Evolutionary conservation across 2,329 filamentous ascomycete species (phyloP).

Genomic region (Aureobasidium sp.): DNA sequence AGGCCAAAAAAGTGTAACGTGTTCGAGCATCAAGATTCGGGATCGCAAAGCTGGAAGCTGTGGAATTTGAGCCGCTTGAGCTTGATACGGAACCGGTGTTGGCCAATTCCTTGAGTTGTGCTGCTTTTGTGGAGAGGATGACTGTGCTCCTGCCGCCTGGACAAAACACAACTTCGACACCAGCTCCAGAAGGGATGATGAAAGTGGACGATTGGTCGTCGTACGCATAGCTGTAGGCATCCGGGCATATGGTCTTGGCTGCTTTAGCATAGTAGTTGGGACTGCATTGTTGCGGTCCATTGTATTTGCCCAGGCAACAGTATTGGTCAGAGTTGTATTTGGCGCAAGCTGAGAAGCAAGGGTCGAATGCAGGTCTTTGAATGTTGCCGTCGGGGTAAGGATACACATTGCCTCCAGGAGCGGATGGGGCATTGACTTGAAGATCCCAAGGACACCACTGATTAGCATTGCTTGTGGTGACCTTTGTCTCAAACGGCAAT

Average conservation of each 20-base stretch:
- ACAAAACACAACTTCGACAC: slow-evolving; percentile 73
- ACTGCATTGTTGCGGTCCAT: slow-evolving; percentile 54
- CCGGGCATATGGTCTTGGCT: slow-evolving; percentile 70
- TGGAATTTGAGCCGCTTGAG: slow-evolving; percentile 17
- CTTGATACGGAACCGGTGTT: slow-evolving; percentile 16
- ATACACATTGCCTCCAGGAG: slow-evolving; percentile 68
- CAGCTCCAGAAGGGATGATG: slow-evolving; percentile 55
- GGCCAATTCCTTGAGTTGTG: slow-evolving; percentile 25
- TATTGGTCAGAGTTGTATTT: slow-evolving; percentile 58
- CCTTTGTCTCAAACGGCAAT: slow-evolving; percentile 55
- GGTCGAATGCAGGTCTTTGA: slow-evolving; percentile 62
- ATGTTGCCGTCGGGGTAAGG: slow-evolving; percentile 72
- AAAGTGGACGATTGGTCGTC: slow-evolving; percentile 51
- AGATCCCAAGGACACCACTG: slow-evolving; percentile 77
- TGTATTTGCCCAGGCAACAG: slow-evolving; percentile 66
- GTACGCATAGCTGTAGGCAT: slow-evolving; percentile 71
- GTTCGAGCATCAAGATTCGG: slow-evolving; percentile 18
- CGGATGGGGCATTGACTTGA: slow-evolving; percentile 57
- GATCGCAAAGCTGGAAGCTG: slow-evolving; percentile 13
- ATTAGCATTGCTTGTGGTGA: slow-evolving; percentile 49
- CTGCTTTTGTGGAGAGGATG: slow-evolving; percentile 35
- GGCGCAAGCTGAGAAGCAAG: slow-evolving; percentile 69
- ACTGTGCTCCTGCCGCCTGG: slow-evolving; percentile 49
- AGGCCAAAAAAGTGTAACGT: not conserved
- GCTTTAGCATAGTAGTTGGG: slow-evolving; percentile 59